Percentiles rank a stretch among this genome's conserved stretches.
phyloP scores from a whole-genome alignment of 1,284 basidiomycete genomes.

The Cryptococcus maquisensis region DNA sequence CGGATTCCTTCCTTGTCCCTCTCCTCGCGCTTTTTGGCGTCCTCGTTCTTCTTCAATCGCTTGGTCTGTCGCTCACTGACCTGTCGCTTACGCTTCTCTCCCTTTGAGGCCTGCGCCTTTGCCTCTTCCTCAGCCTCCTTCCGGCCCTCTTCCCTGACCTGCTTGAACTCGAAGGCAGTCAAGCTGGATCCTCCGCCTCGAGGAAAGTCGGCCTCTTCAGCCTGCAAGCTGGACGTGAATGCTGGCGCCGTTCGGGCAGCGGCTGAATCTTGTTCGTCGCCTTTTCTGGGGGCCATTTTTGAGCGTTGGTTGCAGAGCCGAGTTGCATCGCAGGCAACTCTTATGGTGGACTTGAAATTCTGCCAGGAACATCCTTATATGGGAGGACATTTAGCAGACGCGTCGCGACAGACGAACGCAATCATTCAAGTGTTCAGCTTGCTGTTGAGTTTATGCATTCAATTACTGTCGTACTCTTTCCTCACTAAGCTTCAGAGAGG shows the following conservation, averaged over 20 bases:
- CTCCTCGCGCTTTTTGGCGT: conserved; percentile 51
- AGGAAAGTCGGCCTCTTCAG: conserved; percentile 88
- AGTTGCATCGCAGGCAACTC: background rate
- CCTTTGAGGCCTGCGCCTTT: conserved; percentile 47
- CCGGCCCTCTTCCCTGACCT: conserved; percentile 74
- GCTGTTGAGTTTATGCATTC: too few relatives aligned
- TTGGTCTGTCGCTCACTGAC: conserved; percentile 37
- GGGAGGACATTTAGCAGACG: background rate
- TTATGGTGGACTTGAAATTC: conserved; percentile 2
- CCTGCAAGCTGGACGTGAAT: conserved; percentile 50
- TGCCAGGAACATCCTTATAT: background rate
- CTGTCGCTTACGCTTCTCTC: conserved; percentile 31
- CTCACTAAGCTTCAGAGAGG: background rate
- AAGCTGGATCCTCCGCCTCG: conserved; percentile 71
- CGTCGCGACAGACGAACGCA: background rate
- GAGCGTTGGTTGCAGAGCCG: background rate
- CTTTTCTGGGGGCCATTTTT: conserved; percentile 10
- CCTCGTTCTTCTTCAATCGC: conserved; percentile 54
- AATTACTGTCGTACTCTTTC: too few relatives aligned
- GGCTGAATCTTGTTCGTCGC: background rate
- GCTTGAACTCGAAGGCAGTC: conserved; percentile 86
- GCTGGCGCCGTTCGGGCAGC: conserved; percentile 36
- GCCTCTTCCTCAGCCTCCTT: conserved; percentile 78
- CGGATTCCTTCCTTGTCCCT: conserved; percentile 46
- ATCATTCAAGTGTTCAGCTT: too few relatives aligned